Percentiles rank a stretch among this genome's conserved stretches.
phyloP scores from a whole-genome alignment of 306 rosid species.

The Begonia fuchsioides region DNA sequence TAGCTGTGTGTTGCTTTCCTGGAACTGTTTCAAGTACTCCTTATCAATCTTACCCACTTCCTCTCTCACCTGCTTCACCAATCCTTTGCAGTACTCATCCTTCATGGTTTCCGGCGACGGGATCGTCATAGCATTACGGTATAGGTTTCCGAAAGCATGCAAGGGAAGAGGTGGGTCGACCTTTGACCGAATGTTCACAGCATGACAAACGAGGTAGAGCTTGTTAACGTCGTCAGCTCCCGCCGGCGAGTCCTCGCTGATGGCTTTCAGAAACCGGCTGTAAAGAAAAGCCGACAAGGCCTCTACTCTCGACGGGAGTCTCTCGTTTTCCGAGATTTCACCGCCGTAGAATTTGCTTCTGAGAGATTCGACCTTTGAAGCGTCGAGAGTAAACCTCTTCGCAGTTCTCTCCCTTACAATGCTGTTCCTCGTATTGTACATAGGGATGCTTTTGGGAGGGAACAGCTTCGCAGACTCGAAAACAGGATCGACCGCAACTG shows the following conservation, averaged over 20 bases:
- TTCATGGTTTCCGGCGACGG: neutral
- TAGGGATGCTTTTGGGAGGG: slow-evolving; percentile 24
- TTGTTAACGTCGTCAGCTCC: slow-evolving; percentile 1
- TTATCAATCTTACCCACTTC: slow-evolving; percentile 20
- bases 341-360: slow-evolving; percentile 11
- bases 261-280: slow-evolving; percentile 31
- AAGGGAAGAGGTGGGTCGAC: slow-evolving; percentile 24
- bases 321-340: neutral
- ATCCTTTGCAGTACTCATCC: neutral
- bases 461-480: slow-evolving; percentile 32
- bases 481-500: slow-evolving; percentile 12
- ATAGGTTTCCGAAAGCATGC: slow-evolving; percentile 27
- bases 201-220: slow-evolving; percentile 16
- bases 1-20: slow-evolving; percentile 11
- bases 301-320: slow-evolving; percentile 37
- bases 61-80: slow-evolving; percentile 1
- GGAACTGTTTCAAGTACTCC: slow-evolving; percentile 10
- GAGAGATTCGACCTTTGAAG: slow-evolving; percentile 22
- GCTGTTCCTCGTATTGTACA: slow-evolving; percentile 18
- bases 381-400: slow-evolving; percentile 36
- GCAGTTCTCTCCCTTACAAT: slow-evolving; percentile 22
- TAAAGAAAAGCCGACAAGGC: slow-evolving; percentile 44
- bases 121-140: slow-evolving; percentile 10
- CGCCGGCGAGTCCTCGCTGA: slow-evolving; percentile 4
- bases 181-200: slow-evolving; percentile 38